Evolutionary conservation across 1,284 basidiomycete species (phyloP), one percentile per base, ranked within the genome.

Genomic region (Marasmius fiardii): DNA sequence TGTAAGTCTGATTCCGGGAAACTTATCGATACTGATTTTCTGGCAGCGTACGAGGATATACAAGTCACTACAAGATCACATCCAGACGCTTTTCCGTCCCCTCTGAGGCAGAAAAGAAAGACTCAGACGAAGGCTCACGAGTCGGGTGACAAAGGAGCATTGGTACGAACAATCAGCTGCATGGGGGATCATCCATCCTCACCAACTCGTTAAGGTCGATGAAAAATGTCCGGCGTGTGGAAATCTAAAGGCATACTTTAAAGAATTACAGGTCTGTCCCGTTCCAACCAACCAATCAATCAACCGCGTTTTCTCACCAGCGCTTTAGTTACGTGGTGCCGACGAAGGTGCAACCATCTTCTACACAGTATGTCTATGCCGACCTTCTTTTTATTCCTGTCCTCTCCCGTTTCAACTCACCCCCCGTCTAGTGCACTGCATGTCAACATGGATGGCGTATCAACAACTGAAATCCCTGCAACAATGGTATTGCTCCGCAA

Each of bases 171-270:
- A 4, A 31, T 31, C 28, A 10, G 43, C 21, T 14, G 41, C 18
- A 31, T 12, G 23, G 14, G 14, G 20, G 20, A n/a, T 23, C 34
- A 26, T 18, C 14, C 35, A n/a, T 21, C 31, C 31, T 44, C 10
- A 23, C 44, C 4, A 53, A 14, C 51, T 11, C 23, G 20, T 48
- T 14, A 65, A 97, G 91, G 92, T 94, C 35, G 86, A 91, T 53
- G 96, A 98, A 71, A 90, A 90, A 71, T 99, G 97, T 68, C 93
- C 93, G 0, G 82, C 84, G 51, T 99, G 96, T 66, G 92, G 92
- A 41, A 84, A 93, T 71, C 76, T 85, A 62, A 86, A 88, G 63
- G 89, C 90, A 23, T 90, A 82, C 63, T 89, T 87, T 53, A 87
- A 88, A 68, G 88, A 90, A 64, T 81, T 84, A 69, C 90, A 91